These are phyloP conservation scores for Hypoxylon sp. DNA, from an alignment of 2,329 filamentous ascomycete species.

Conservation along the genomic window DNA sequence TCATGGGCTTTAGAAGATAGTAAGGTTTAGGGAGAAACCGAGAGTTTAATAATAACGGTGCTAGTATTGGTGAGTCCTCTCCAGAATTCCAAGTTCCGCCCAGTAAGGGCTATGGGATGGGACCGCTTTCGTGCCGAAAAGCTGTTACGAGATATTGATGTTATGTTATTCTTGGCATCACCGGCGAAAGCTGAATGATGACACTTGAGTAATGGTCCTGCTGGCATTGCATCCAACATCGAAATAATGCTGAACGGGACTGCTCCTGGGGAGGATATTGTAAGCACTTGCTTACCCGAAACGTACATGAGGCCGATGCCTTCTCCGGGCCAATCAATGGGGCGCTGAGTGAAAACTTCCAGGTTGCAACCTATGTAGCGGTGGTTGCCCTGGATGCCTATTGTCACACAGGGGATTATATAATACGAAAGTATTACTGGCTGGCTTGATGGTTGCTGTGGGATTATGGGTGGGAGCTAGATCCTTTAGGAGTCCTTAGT, in stretches of 20 bases:
- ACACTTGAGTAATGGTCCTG: slow-evolving; percentile 5
- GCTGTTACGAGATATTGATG: slow-evolving; percentile 8
- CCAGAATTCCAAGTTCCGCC: slow-evolving; percentile 8
- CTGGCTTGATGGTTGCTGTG: slow-evolving; percentile 14
- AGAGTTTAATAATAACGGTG: slow-evolving; percentile 18
- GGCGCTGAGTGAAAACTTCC: slow-evolving; percentile 7
- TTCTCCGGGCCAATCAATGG: slow-evolving; percentile 17
- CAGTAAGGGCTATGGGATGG: slow-evolving; percentile 10
- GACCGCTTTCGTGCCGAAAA: neutral
- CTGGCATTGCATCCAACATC: slow-evolving; percentile 3
- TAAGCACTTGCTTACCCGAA: slow-evolving; percentile 32
- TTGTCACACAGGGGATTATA: slow-evolving; percentile 24
- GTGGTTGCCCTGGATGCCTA: slow-evolving; percentile 15
- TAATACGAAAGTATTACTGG: slow-evolving; percentile 4
- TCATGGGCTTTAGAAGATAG: slow-evolving; percentile 7
- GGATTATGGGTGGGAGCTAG: slow-evolving; percentile 20
- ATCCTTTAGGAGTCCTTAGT: slow-evolving; percentile 41
- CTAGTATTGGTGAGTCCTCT: slow-evolving; percentile 3
- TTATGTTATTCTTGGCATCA: slow-evolving; percentile 2
- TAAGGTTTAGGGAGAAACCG: slow-evolving; percentile 21
- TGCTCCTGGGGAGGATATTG: slow-evolving; percentile 17
- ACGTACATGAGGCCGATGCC: slow-evolving; percentile 5
- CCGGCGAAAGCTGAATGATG: slow-evolving; percentile 17
- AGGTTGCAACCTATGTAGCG: neutral
- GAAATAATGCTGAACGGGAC: slow-evolving; percentile 19